Evolutionary conservation across 371 early-diverging fungal genomes (phyloP).

Genomic region (Mortierella sp.): DNA sequence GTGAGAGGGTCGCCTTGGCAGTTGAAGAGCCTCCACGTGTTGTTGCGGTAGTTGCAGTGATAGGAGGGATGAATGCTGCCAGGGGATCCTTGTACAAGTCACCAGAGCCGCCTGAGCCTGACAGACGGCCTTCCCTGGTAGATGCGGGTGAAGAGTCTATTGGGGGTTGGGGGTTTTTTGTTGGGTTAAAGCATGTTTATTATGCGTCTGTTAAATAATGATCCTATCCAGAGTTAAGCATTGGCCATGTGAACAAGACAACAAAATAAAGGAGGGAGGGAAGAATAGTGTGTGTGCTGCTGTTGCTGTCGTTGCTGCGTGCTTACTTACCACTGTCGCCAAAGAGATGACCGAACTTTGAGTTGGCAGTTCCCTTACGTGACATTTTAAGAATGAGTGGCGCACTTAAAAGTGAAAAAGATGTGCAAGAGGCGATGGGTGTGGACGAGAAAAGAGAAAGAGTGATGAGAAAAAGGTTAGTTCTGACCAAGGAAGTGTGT

Average conservation of each 20-base stretch:
- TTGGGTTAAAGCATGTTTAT: not conserved
- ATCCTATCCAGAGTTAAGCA: not conserved
- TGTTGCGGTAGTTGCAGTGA: constrained; percentile 49
- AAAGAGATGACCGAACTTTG: constrained; percentile 60
- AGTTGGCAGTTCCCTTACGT: constrained; percentile 42
- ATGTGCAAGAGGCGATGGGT: not conserved
- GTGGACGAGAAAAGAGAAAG: not conserved
- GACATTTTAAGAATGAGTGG: constrained; percentile 13
- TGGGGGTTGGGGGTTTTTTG: not conserved
- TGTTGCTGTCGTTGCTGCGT: not conserved
- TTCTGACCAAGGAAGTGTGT: not conserved
- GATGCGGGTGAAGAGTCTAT: constrained; percentile 33
- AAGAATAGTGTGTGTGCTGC: not conserved
- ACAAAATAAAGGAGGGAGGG: not conserved
- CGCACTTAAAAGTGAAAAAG: not conserved
- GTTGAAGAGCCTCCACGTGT: constrained; percentile 37
- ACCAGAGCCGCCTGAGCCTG: constrained; percentile 25
- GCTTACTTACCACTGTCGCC: constrained; percentile 49
- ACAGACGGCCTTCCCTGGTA: constrained; percentile 35
- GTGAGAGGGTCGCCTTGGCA: constrained; percentile 43
- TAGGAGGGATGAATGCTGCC: constrained; percentile 46
- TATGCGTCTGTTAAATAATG: not conserved
- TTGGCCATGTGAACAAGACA: not conserved
- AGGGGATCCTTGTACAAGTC: constrained; percentile 57
- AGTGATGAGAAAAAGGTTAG: not conserved